These are phyloP conservation scores for Fomitiporia mediterranea DNA, from an alignment of 1,284 basidiomycete species.

Conservation along the genomic window DNA sequence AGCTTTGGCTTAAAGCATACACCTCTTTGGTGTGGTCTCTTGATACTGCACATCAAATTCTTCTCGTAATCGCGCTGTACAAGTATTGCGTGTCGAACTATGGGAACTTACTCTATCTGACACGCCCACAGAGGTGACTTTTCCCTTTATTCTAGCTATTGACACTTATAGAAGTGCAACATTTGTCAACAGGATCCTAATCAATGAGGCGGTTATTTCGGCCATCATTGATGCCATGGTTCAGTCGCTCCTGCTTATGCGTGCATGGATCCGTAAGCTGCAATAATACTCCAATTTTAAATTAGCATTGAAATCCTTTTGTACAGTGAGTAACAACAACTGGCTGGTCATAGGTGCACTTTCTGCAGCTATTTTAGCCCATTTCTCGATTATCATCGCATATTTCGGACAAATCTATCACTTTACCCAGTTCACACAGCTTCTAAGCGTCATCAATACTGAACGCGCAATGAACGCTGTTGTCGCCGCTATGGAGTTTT, in stretches of 20 bases:
- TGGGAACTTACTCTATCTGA: constrained; percentile 6
- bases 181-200: neutral
- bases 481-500: neutral
- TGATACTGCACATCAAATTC: constrained; percentile 1
- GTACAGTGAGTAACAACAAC: constrained; percentile 12
- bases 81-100: constrained; percentile 12
- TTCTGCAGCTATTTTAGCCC: neutral
- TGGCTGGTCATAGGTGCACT: neutral
- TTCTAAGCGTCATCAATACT: neutral
- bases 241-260: neutral
- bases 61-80: neutral
- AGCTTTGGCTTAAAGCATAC: neutral
- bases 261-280: too few relatives aligned
- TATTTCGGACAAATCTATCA: neutral
- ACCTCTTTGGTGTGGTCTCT: neutral
- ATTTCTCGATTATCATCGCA: neutral
- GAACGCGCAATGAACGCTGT: neutral
- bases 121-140: neutral
- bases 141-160: neutral
- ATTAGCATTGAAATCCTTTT: too few relatives aligned
- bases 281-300: too few relatives aligned
- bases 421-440: neutral
- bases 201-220: neutral
- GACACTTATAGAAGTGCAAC: too few relatives aligned
- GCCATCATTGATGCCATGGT: neutral